Evolutionary conservation across 2,329 filamentous ascomycete species (phyloP).

Genomic region (Remersonia thermophila): DNA sequence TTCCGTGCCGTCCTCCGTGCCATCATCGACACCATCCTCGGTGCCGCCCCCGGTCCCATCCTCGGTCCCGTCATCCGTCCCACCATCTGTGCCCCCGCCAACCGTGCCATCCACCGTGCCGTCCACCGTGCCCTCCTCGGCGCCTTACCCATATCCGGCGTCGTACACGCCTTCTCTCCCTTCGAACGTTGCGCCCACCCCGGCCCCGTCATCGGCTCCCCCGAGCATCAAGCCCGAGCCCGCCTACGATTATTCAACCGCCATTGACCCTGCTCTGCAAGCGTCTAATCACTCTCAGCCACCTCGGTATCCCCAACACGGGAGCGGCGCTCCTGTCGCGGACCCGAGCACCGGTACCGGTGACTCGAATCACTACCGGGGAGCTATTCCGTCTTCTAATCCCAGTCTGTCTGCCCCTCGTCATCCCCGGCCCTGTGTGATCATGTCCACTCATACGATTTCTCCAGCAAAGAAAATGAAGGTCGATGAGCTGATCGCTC

Average conservation of each 20-base stretch:
- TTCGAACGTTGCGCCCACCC: slow-evolving; percentile 12
- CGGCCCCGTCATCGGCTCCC: slow-evolving; percentile 21
- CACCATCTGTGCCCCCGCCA: slow-evolving; percentile 19
- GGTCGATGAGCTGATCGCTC: slow-evolving; percentile 58
- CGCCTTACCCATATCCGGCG: slow-evolving; percentile 30
- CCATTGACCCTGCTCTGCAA: slow-evolving; percentile 22
- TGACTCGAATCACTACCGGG: slow-evolving; percentile 23
- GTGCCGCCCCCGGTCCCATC: slow-evolving; percentile 23
- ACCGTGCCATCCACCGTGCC: slow-evolving; percentile 25
- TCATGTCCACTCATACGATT: slow-evolving; percentile 30
- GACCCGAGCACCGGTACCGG: slow-evolving; percentile 6
- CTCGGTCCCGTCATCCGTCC: neutral
- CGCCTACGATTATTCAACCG: slow-evolving; percentile 25
- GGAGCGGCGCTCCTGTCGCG: slow-evolving; percentile 5
- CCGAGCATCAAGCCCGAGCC: slow-evolving; percentile 20
- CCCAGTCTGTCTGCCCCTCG: slow-evolving; percentile 7
- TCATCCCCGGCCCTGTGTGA: slow-evolving; percentile 19
- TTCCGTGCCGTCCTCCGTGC: neutral
- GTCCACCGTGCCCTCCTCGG: slow-evolving; percentile 23
- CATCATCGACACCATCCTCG: slow-evolving; percentile 16
- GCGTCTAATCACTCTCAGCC: slow-evolving; percentile 11
- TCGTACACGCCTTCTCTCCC: slow-evolving; percentile 25
- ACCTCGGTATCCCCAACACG: slow-evolving; percentile 14
- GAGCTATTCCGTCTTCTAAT: slow-evolving; percentile 31
- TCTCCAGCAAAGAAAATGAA: slow-evolving; percentile 51